These are phyloP conservation scores for Alternaria consortialis DNA, from an alignment of 2,329 filamentous ascomycete genomes.

Conservation along the genomic window DNA sequence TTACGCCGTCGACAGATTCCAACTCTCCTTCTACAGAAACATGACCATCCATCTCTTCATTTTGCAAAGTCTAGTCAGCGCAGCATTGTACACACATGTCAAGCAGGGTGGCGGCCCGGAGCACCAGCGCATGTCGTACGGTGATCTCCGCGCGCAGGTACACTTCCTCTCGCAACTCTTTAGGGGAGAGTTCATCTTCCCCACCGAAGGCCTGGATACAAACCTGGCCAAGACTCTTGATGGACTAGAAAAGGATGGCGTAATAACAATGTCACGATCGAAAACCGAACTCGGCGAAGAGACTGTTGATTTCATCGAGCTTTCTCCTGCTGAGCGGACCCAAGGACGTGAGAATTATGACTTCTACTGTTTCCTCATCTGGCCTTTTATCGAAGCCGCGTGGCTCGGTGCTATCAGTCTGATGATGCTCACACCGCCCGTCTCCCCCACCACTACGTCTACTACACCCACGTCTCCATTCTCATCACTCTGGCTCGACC, in stretches of 20 bases:
- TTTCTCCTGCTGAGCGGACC: constrained; percentile 78
- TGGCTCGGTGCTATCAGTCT: constrained; percentile 92
- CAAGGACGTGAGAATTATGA: constrained; percentile 93
- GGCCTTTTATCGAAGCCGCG: constrained; percentile 94
- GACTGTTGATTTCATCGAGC: constrained; percentile 71
- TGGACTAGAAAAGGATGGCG: constrained; percentile 78
- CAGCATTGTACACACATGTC: constrained; percentile 87
- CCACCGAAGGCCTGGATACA: constrained; percentile 78
- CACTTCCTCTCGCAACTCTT: constrained; percentile 90
- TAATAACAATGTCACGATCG: constrained; percentile 73
- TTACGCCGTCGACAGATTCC: constrained; percentile 92
- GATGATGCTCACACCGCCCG: constrained; percentile 82
- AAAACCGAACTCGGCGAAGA: constrained; percentile 48
- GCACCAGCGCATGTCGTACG: constrained; percentile 79
- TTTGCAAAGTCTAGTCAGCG: constrained; percentile 87
- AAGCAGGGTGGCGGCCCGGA: constrained; percentile 89
- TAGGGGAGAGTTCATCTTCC: constrained; percentile 96
- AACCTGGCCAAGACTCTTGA: constrained; percentile 84
- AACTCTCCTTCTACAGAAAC: constrained; percentile 97
- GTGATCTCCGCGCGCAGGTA: constrained; percentile 79
- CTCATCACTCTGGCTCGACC: constrained; percentile 72
- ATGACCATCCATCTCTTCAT: constrained; percentile 99
- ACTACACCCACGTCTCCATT: constrained; percentile 46
- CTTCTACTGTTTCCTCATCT: constrained; percentile 98
- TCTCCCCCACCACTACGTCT: constrained; percentile 35